Conservation (phyloP, 2,329 filamentous ascomycete genomes). For the Dryadomyces sulphureus region DNA sequence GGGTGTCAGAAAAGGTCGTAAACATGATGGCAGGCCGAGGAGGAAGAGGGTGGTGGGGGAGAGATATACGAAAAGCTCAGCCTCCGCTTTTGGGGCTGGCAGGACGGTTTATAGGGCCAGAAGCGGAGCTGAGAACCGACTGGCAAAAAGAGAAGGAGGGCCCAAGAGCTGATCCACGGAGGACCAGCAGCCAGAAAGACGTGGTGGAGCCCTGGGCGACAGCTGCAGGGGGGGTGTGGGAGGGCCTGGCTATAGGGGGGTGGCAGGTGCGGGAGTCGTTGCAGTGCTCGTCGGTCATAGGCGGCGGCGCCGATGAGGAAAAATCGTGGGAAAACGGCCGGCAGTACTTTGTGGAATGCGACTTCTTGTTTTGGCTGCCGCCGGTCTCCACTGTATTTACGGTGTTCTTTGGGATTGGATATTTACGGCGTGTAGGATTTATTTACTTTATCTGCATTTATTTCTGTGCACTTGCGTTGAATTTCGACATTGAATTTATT, state of each 20-base stretch:
- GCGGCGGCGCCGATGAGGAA: constrained; percentile 3
- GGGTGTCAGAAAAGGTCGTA: constrained; percentile 30
- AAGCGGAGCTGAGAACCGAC: neutral
- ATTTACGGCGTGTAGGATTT: neutral
- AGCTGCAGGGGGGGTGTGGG: constrained; percentile 6
- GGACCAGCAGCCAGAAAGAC: neutral
- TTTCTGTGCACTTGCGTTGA: too few species aligned
- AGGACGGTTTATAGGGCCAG: neutral
- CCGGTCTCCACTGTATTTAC: neutral
- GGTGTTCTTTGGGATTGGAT: neutral
- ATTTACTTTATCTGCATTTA: too few species aligned
- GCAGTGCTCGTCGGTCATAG: too few species aligned
- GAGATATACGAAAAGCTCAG: constrained; percentile 25
- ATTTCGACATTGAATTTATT: too few species aligned
- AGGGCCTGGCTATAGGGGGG: constrained; percentile 1
- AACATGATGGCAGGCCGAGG: constrained; percentile 16
- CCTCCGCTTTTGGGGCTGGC: constrained; percentile 7
- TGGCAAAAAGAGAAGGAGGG: neutral
- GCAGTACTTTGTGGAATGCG: neutral
- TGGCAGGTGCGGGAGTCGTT: too few species aligned
- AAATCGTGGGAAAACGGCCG: neutral
- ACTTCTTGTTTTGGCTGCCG: constrained; percentile 2
- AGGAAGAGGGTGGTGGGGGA: constrained; percentile 30
- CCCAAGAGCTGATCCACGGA: neutral
- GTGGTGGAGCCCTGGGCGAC: constrained; percentile 5